Evolutionary conservation across 331 rosid species (phyloP).

Genomic region (Pyrus hybrid): DNA sequence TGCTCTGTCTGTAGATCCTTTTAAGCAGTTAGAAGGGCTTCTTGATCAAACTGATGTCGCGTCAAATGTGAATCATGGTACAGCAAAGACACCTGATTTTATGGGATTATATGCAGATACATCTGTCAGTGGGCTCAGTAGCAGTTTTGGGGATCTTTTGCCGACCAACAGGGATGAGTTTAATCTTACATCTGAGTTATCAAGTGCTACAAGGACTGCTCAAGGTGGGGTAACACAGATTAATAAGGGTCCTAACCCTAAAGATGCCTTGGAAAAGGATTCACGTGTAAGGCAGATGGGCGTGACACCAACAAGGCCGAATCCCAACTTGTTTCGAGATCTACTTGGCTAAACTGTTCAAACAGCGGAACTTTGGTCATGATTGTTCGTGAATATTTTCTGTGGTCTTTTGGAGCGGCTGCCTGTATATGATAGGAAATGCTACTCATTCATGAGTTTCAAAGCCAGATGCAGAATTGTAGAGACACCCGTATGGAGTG

Average conservation of each 20-base stretch:
- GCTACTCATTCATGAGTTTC: not conserved
- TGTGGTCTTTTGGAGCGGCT: not conserved
- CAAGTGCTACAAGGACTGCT: constrained; percentile 18
- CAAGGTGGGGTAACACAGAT: constrained; percentile 39
- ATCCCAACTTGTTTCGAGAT: constrained; percentile 78
- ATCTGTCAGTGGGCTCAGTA: constrained; percentile 28
- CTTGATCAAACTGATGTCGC: constrained; percentile 34
- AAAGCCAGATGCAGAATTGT: not conserved
- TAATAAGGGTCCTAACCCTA: constrained; percentile 45
- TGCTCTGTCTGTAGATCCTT: constrained; percentile 55
- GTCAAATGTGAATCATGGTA: constrained; percentile 25
- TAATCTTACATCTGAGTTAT: constrained; percentile 37
- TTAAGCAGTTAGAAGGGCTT: constrained; percentile 69
- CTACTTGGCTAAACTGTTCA: constrained; percentile 48
- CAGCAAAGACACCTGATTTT: constrained; percentile 38
- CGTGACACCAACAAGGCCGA: constrained; percentile 68
- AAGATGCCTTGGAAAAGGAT: constrained; percentile 60
- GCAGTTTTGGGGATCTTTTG: constrained; percentile 26
- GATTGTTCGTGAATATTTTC: constrained; percentile 19
- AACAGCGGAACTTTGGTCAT: not conserved
- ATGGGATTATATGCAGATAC: constrained; percentile 37
- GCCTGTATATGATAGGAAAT: not conserved
- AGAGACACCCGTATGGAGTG: not conserved
- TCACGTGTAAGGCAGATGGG: constrained; percentile 90
- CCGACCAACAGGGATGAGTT: constrained; percentile 27